These are phyloP conservation scores for Strigomonas culicis DNA, from an alignment of 208 protist species.

Conservation along the genomic window DNA sequence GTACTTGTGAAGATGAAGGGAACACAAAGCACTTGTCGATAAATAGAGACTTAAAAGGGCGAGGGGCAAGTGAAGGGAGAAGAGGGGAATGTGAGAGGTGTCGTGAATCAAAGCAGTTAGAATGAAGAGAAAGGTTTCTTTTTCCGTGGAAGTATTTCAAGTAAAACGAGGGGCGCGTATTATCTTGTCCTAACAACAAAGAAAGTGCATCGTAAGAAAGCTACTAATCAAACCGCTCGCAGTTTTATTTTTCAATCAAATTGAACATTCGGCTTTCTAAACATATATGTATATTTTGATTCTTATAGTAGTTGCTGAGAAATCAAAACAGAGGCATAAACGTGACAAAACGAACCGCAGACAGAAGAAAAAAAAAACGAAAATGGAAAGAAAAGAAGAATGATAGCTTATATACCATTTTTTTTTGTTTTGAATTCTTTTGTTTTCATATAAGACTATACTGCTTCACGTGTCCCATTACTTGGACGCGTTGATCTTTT, in stretches of 20 bases:
- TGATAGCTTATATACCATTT: slow-evolving; percentile 6
- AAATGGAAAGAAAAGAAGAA: slow-evolving; percentile 11
- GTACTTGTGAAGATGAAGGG: not conserved
- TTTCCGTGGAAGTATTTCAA: not conserved
- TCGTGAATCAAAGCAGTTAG: not conserved
- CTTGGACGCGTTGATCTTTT: slow-evolving; percentile 72
- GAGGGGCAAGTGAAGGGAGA: too few relatives aligned
- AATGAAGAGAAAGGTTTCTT: not conserved
- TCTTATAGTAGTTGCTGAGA: too few relatives aligned
- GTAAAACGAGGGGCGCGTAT: too few relatives aligned
- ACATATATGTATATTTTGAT: too few relatives aligned
- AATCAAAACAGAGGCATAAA: not conserved
- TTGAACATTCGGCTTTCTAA: too few relatives aligned
- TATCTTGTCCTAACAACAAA: too few relatives aligned
- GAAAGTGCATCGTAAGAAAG: not conserved
- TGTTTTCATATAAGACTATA: not conserved
- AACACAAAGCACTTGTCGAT: not conserved
- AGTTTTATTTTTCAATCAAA: too few relatives aligned
- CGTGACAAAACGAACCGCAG: not conserved
- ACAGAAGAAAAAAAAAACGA: not conserved
- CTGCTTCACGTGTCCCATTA: slow-evolving; percentile 6
- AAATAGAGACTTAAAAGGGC: not conserved
- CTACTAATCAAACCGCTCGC: slow-evolving; percentile 13
- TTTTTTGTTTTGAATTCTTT: not conserved
- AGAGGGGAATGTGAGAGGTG: not conserved